Evolutionary conservation across 495 filamentous ascomycete species (phyloP).

Genomic region (Sporormia fimetaria): DNA sequence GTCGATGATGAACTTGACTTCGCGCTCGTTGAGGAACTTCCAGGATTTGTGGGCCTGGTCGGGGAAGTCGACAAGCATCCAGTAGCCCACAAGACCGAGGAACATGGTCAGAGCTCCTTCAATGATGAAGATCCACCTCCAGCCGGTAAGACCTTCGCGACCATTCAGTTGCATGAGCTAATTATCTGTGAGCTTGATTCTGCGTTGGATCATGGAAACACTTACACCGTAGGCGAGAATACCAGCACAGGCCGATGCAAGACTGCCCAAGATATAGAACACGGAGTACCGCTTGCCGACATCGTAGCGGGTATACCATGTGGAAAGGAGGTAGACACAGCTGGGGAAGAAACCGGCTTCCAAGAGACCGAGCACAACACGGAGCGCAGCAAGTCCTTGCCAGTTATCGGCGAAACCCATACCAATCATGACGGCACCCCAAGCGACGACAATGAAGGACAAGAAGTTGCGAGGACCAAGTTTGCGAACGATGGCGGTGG

Average conservation of each 20-base stretch:
- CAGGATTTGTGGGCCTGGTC: slow-evolving; percentile 28
- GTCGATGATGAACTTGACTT: slow-evolving; percentile 33
- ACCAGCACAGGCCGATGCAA: slow-evolving; percentile 50
- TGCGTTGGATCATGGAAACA: slow-evolving; percentile 19
- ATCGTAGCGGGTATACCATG: slow-evolving; percentile 56
- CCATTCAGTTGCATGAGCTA: slow-evolving; percentile 25
- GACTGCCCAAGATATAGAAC: slow-evolving; percentile 54
- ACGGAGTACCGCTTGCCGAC: slow-evolving; percentile 51
- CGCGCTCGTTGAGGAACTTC: slow-evolving; percentile 27
- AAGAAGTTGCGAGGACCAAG: slow-evolving; percentile 50
- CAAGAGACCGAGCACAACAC: slow-evolving; percentile 50
- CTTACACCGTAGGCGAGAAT: slow-evolving; percentile 56
- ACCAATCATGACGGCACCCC: slow-evolving; percentile 42
- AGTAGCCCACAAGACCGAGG: slow-evolving; percentile 32
- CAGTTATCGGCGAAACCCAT: slow-evolving; percentile 49
- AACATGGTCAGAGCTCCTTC: slow-evolving; percentile 42
- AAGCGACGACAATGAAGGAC: slow-evolving; percentile 41
- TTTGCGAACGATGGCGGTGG: slow-evolving; percentile 47
- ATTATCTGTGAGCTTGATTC: slow-evolving; percentile 29
- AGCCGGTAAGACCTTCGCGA: slow-evolving; percentile 39
- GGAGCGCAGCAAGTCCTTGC: slow-evolving; percentile 40
- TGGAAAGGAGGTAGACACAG: slow-evolving; percentile 50
- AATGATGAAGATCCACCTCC: slow-evolving; percentile 51
- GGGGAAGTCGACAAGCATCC: slow-evolving; percentile 27
- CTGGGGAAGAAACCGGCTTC: slow-evolving; percentile 58